phyloP scores from a whole-genome alignment of 345 rosid species.

The Euclidium syriacum region DNA sequence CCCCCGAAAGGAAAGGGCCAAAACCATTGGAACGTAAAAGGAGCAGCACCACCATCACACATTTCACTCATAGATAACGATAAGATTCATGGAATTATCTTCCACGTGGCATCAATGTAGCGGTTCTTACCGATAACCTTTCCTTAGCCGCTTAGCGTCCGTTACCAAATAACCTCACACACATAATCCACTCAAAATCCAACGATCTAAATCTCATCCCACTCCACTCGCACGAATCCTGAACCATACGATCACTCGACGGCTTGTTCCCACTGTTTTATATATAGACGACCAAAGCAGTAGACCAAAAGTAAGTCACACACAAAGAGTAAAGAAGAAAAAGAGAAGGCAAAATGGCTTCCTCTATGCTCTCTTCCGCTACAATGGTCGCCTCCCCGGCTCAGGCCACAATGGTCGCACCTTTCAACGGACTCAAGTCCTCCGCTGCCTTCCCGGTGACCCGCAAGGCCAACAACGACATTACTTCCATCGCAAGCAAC shows the following conservation, averaged over 20 bases:
- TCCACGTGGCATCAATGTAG: slow-evolving; percentile 20
- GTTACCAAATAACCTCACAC: slow-evolving; percentile 15
- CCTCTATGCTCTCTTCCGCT: slow-evolving; percentile 50
- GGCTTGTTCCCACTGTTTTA: slow-evolving; percentile 10
- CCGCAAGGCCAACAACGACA: slow-evolving; percentile 37
- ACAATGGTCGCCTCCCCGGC: slow-evolving; percentile 42
- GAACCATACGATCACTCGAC: slow-evolving; percentile 27
- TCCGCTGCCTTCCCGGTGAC: slow-evolving; percentile 38
- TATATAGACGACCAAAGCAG: slow-evolving; percentile 27
- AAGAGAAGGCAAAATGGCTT: slow-evolving; percentile 39
- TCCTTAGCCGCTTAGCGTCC: slow-evolving; percentile 21
- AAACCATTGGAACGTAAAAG: background rate
- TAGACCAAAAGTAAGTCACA: background rate
- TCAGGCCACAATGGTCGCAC: slow-evolving; percentile 48
- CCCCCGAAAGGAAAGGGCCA: background rate
- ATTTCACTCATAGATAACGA: slow-evolving; percentile 25
- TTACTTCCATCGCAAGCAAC: slow-evolving; percentile 44
- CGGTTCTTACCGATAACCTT: slow-evolving; percentile 19
- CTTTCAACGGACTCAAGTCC: slow-evolving; percentile 48
- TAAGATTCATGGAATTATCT: slow-evolving; percentile 29
- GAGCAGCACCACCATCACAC: slow-evolving; percentile 25
- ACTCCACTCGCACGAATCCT: slow-evolving; percentile 6
- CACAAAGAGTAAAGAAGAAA: slow-evolving; percentile 1
- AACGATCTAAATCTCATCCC: slow-evolving; percentile 26
- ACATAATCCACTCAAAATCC: slow-evolving; percentile 33